Conservation (phyloP, 192 early-diverging fungal species). For the Backusella psychrophila region DNA sequence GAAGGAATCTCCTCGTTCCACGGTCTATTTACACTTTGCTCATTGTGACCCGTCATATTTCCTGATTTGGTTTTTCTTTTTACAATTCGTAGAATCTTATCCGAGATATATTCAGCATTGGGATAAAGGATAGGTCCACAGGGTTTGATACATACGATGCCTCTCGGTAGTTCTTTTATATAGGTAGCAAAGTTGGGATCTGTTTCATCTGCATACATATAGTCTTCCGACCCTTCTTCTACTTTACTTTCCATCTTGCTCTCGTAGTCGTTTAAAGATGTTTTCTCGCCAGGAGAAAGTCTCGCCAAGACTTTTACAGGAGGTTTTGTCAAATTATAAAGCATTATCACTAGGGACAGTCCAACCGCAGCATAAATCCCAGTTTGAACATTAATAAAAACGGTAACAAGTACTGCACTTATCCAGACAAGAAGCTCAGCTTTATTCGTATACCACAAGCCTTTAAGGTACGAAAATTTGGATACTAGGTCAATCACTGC, state of each 20-base stretch:
- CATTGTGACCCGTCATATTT: background rate
- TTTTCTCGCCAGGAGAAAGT: slow-evolving; percentile 8
- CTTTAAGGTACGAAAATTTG: slow-evolving; percentile 48
- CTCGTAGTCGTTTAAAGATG: background rate
- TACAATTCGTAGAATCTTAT: slow-evolving; percentile 42
- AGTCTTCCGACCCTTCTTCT: slow-evolving; percentile 7
- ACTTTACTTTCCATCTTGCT: background rate
- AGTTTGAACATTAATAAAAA: slow-evolving; percentile 56
- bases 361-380: slow-evolving; percentile 78
- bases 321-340: slow-evolving; percentile 75
- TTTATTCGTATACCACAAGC: slow-evolving; percentile 52
- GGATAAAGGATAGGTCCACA: slow-evolving; percentile 72
- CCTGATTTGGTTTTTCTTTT: slow-evolving; percentile 25
- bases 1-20: slow-evolving; percentile 15
- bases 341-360: slow-evolving; percentile 66
- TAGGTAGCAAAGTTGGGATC: slow-evolving; percentile 16
- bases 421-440: slow-evolving; percentile 51
- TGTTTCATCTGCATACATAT: slow-evolving; percentile 23
- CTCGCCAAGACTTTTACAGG: slow-evolving; percentile 46
- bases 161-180: slow-evolving; percentile 40
- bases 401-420: slow-evolving; percentile 53
- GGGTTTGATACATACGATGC: slow-evolving; percentile 67
- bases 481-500: slow-evolving; percentile 73
- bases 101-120: slow-evolving; percentile 59
- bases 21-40: background rate